These are phyloP conservation scores for Colletotrichum sojae DNA, from an alignment of 2,329 filamentous ascomycete species.

Conservation along the genomic window DNA sequence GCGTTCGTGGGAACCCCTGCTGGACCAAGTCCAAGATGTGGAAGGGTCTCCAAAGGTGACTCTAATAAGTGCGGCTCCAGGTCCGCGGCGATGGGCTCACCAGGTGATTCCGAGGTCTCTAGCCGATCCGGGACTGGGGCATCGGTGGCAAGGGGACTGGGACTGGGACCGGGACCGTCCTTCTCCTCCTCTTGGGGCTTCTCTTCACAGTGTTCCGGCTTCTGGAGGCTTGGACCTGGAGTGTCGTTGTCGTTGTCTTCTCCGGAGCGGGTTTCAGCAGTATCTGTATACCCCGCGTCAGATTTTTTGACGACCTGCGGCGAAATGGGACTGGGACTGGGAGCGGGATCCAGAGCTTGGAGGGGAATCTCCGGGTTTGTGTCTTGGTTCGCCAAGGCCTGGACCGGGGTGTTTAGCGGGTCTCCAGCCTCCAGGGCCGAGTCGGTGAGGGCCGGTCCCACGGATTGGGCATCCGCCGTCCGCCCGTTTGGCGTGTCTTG, in stretches of 20 bases:
- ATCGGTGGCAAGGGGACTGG: conserved; percentile 22
- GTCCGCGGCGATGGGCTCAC: conserved; percentile 28
- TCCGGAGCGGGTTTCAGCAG: conserved; percentile 33
- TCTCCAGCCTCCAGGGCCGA: conserved; percentile 40
- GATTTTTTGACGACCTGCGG: conserved; percentile 35
- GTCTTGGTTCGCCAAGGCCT: conserved; percentile 38
- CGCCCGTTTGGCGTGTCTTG: conserved; percentile 40
- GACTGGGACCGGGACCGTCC: no score
- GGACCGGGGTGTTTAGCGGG: conserved; percentile 38
- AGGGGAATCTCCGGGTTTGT: conserved; percentile 42
- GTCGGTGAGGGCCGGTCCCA: conserved; percentile 42
- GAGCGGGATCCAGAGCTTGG: conserved; percentile 33
- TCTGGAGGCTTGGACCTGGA: conserved; percentile 44
- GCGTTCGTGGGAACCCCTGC: conserved; percentile 29
- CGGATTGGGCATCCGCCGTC: conserved; percentile 40
- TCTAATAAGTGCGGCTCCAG: conserved; percentile 31
- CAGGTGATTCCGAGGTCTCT: conserved; percentile 32
- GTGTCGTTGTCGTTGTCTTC: conserved; percentile 45
- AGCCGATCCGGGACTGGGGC: conserved; percentile 24
- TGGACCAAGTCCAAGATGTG: conserved; percentile 16
- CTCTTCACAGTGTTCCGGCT: conserved; percentile 44
- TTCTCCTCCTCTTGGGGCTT: conserved; percentile 48
- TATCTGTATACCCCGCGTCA: conserved; percentile 38
- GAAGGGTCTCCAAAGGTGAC: conserved; percentile 26
- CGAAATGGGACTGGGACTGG: conserved; percentile 3